These are phyloP conservation scores for Rhodotorula sp. DNA, from an alignment of 1,284 basidiomycete genomes.

Conservation along the genomic window DNA sequence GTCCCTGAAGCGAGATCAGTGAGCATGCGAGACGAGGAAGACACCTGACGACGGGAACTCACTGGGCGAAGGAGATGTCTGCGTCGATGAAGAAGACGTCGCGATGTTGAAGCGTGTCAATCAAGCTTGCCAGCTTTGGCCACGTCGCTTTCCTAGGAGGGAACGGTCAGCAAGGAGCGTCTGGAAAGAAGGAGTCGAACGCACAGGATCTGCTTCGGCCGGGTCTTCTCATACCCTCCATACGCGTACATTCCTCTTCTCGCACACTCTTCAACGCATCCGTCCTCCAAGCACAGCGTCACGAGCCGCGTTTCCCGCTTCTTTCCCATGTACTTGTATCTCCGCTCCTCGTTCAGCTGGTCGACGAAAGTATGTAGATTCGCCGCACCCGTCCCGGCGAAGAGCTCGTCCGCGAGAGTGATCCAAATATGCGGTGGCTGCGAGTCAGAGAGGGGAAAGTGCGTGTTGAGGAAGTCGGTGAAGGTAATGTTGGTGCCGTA, in stretches of 20 bases:
- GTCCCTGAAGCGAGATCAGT: neutral
- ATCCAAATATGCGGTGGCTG: conserved; percentile 25
- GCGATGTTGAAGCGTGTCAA: conserved; percentile 25
- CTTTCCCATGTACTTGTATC: neutral
- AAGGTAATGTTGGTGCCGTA: conserved; percentile 10
- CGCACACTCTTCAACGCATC: conserved; percentile 17
- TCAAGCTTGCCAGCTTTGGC: conserved; percentile 37
- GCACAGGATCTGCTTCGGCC: conserved; percentile 25
- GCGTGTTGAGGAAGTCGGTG: conserved; percentile 16
- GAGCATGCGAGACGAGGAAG: too few species aligned
- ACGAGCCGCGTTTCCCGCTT: conserved; percentile 21
- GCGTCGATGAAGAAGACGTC: conserved; percentile 39
- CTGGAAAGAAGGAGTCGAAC: neutral
- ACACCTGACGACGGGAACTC: neutral
- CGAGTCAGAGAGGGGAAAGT: conserved; percentile 1
- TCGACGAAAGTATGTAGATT: conserved; percentile 22
- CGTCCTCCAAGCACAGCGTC: conserved; percentile 26
- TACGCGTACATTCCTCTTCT: conserved; percentile 26
- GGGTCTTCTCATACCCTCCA: conserved; percentile 19
- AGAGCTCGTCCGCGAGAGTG: conserved; percentile 20
- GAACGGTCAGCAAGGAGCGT: neutral
- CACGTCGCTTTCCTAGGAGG: conserved; percentile 20
- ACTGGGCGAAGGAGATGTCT: conserved; percentile 31
- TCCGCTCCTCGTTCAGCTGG: conserved; percentile 26
- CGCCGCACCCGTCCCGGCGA: conserved; percentile 17